A percentile compares a stretch with the other conserved stretches of the same genome.
Evolutionary conservation across 1,139 yeast genomes (phyloP).

Genomic region (Saccharomyces uvarum): DNA sequence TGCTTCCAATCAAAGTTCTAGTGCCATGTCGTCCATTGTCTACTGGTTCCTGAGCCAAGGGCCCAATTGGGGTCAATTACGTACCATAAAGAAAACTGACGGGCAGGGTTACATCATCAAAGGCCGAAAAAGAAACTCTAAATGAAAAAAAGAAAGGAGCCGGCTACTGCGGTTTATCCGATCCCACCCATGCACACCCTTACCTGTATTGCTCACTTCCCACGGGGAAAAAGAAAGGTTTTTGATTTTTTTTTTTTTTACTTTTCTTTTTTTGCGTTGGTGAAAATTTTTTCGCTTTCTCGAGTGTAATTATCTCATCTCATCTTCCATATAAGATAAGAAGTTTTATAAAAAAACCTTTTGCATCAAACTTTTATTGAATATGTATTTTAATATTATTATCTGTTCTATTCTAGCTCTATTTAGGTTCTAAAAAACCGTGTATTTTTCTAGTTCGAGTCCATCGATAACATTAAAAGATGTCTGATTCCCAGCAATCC

Average conservation of each 20-base stretch:
- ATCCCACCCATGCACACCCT: background rate
- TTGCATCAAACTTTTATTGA: background rate
- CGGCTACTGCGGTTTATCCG: background rate
- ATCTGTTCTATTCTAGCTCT: background rate
- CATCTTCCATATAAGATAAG: background rate
- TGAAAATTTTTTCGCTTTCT: background rate
- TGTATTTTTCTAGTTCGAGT: conserved; percentile 7
- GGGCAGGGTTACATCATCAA: background rate
- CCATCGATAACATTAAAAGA: conserved; percentile 14
- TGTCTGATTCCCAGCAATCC: conserved; percentile 41
- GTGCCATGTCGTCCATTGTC: background rate
- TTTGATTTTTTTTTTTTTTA: background rate
- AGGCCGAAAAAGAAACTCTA: background rate
- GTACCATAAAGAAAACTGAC: background rate
- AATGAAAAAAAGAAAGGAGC: conserved; percentile 1
- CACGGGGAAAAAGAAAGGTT: conserved; percentile 6
- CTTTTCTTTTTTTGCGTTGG: background rate
- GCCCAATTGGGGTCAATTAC: background rate
- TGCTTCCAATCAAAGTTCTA: background rate
- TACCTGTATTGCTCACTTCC: background rate
- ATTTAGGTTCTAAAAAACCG: conserved; percentile 4
- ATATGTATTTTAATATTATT: background rate
- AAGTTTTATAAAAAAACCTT: background rate
- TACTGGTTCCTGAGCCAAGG: background rate
- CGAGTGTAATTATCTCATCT: background rate